phyloP scores from a whole-genome alignment of 164 flowering plant species.

The Euptelea pleiosperma region DNA sequence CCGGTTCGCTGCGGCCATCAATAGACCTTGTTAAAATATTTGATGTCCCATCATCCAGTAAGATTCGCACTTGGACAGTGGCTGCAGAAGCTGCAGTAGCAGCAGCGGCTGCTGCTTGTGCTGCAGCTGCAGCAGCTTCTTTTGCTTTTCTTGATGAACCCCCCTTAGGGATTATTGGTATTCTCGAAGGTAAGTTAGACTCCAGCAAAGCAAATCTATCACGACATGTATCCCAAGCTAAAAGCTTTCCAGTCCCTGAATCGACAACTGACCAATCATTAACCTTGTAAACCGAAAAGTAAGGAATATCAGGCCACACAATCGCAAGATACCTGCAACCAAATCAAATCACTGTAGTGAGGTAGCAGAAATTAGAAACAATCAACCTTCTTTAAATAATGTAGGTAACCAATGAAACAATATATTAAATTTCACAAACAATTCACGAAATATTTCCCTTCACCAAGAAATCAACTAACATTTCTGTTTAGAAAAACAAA shows the following conservation, averaged over 20 bases:
- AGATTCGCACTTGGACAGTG: conserved; percentile 87
- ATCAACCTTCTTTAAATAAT: conserved; percentile 3
- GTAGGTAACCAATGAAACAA: neutral
- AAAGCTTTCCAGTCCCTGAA: conserved; percentile 93
- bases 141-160: conserved; percentile 91
- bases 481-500: too few species aligned
- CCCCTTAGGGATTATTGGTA: conserved; percentile 82
- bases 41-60: conserved; percentile 96
- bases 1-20: conserved; percentile 88
- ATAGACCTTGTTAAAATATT: conserved; percentile 82
- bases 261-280: conserved; percentile 97
- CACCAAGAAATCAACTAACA: too few species aligned
- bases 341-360: conserved; percentile 13
- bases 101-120: conserved; percentile 93
- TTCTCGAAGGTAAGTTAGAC: conserved; percentile 72
- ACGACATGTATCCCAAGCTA: conserved; percentile 97
- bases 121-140: conserved; percentile 98
- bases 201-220: conserved; percentile 94
- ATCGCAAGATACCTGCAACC: conserved; percentile 80
- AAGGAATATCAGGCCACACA: conserved; percentile 98
- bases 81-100: conserved; percentile 87
- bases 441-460: too few species aligned
- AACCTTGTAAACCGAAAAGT: conserved; percentile 88
- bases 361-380: conserved; percentile 6
- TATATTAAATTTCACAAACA: too few species aligned